Evolutionary conservation across 2,329 filamentous ascomycete species (phyloP), one percentile per base, ranked within the genome.

Genomic region (Neophaeococcomyces mojaviensis): DNA sequence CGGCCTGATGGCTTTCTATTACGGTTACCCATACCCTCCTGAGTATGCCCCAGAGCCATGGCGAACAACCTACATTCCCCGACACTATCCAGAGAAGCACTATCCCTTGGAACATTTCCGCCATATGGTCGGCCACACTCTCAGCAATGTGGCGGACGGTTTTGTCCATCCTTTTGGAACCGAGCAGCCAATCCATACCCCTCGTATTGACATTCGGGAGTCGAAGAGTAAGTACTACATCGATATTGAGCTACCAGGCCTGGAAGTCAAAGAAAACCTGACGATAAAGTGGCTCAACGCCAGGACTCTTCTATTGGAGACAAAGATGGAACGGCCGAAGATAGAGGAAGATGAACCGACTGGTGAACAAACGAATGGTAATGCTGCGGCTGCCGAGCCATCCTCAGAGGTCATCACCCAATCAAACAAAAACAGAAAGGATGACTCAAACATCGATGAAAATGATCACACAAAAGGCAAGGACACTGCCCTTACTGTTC

Each of bases 191-290:
- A 32, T 33, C 6, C 15, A 6, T 16, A 46, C 5, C 19, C 39
- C 39, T 18, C 18, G 4, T 8, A 32, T 19, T 26, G 53, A 56
- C 26, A 39, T 56, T 10, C 49, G 55, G 37, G 55, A 57, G 35
- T 50, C 53, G 10, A 30, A 28, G 19, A 47, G 32, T 16, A 50
- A 44, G 34, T 57, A 55, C 48, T 54, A 53, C 44, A 28, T 57
- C 33, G 55, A 57, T 15, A 43, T 57, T 45, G 55, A 57, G 28
- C 22, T 57, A 31, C 53, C 55, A 7, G 55, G 55, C 8, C 28
- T 57, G 39, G 48, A 51, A 16, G 47, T 51, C 39, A 54, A 52
- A 31, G 30, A 28, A 6, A 42, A 55, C 26, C 32, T 57, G 4
- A 44, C 45, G 31, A 35, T 57, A 10, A 43, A 48, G n/a, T 57